Percentiles rank a stretch among this genome's conserved stretches.
phyloP scores from a whole-genome alignment of 371 early-diverging fungal genomes.

The Mucor indicus region DNA sequence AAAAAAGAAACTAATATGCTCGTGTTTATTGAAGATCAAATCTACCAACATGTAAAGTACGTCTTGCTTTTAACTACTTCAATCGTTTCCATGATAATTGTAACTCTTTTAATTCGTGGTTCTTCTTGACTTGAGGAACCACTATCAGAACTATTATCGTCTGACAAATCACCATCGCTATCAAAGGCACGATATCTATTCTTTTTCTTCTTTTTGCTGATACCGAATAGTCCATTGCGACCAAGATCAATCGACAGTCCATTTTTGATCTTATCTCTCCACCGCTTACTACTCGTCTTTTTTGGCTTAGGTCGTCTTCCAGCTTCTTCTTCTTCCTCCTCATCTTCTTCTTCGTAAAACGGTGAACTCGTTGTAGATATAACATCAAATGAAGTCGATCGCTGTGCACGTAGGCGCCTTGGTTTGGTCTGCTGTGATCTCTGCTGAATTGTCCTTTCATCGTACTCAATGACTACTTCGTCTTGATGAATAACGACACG shows the following conservation, averaged over 20 bases:
- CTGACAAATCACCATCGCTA: constrained; percentile 20
- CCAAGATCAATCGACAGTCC: constrained; percentile 16
- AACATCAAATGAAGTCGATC: constrained; percentile 39
- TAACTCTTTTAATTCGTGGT: constrained; percentile 12
- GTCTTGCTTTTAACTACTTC: constrained; percentile 30
- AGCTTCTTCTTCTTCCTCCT: background rate
- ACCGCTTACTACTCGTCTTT: background rate
- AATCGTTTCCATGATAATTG: constrained; percentile 28
- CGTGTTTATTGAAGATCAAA: too few species aligned
- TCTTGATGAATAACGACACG: constrained; percentile 55
- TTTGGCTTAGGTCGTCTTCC: background rate
- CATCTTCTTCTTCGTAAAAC: background rate
- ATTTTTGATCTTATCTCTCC: constrained; percentile 15
- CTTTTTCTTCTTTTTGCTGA: constrained; percentile 7
- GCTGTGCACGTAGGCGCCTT: constrained; percentile 26
- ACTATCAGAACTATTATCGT: constrained; percentile 3
- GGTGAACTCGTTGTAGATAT: constrained; percentile 10
- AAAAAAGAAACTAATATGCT: too few species aligned
- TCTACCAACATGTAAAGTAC: constrained; percentile 31
- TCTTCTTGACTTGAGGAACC: background rate
- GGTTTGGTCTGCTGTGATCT: constrained; percentile 6
- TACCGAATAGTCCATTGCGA: constrained; percentile 9
- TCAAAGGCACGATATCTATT: constrained; percentile 20
- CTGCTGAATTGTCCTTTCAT: constrained; percentile 19
- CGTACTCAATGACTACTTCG: constrained; percentile 47